Evolutionary conservation across 495 filamentous ascomycete genomes (phyloP).

Genomic region (Lindgomyces ingoldianus): DNA sequence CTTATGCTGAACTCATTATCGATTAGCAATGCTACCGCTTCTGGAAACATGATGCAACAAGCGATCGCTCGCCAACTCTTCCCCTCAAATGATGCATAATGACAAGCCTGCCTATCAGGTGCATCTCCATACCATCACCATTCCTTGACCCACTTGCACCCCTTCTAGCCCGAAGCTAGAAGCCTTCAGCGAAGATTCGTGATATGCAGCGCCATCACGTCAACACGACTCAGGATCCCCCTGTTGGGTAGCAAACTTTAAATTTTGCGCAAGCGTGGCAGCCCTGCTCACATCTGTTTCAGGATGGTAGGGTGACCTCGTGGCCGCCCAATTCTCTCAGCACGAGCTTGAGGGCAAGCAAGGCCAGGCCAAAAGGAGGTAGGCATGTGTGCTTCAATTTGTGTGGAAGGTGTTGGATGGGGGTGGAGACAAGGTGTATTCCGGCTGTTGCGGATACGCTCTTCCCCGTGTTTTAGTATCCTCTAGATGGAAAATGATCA

Average conservation of each 20-base stretch:
- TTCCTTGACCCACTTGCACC: not conserved
- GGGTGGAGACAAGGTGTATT: too few relatives aligned
- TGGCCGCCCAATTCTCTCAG: not conserved
- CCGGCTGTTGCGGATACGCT: not conserved
- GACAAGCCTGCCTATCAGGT: too few relatives aligned
- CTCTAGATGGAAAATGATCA: not conserved
- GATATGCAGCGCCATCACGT: not conserved
- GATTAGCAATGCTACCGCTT: too few relatives aligned
- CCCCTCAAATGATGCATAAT: too few relatives aligned
- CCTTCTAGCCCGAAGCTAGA: conserved; percentile 9
- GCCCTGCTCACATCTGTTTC: not conserved
- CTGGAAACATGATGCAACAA: too few relatives aligned
- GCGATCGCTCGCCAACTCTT: too few relatives aligned
- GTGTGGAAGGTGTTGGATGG: not conserved
- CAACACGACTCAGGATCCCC: not conserved
- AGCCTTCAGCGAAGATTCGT: not conserved
- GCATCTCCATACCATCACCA: not conserved
- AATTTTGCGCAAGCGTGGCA: not conserved
- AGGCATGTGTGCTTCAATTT: not conserved
- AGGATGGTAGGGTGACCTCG: not conserved
- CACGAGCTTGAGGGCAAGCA: not conserved
- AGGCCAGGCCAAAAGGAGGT: not conserved
- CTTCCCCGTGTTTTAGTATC: not conserved
- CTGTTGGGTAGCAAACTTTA: conserved; percentile 1
- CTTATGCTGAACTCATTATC: too few relatives aligned